Evolutionary conservation across 2,329 filamentous ascomycete genomes (phyloP).

Genomic region (Berkeleyomyces rouxiae): DNA sequence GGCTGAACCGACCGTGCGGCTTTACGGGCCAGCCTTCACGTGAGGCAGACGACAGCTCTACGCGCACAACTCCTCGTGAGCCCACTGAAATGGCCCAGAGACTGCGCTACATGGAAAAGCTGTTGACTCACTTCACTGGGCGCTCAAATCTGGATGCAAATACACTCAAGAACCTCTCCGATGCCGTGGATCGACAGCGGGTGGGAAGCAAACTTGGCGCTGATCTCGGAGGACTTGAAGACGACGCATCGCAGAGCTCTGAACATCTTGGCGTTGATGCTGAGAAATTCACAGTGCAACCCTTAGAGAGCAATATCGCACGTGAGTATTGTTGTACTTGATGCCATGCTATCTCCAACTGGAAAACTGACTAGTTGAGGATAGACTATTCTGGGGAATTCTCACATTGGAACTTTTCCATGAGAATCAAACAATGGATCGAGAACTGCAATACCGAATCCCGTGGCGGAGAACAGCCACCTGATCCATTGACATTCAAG

Average conservation of each 20-base stretch:
- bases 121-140: constrained; percentile 31
- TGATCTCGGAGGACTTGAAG: background rate
- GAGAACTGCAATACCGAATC: constrained; percentile 20
- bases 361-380: background rate
- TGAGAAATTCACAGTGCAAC: constrained; percentile 26
- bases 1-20: constrained; percentile 33
- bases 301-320: constrained; percentile 25
- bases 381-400: constrained; percentile 35
- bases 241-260: constrained; percentile 13
- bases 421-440: constrained; percentile 34
- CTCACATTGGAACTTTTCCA: constrained; percentile 37
- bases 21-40: constrained; percentile 23
- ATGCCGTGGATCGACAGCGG: constrained; percentile 24
- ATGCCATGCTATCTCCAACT: background rate
- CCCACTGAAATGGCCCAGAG: constrained; percentile 15
- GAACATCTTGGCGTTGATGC: constrained; percentile 21
- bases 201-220: constrained; percentile 3
- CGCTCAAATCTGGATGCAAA: constrained; percentile 26
- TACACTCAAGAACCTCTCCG: constrained; percentile 26
- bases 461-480: constrained; percentile 5
- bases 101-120: constrained; percentile 26
- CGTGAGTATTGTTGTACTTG: constrained; percentile 20
- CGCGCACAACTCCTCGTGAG: constrained; percentile 9
- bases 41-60: background rate
- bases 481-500: constrained; percentile 19